These are phyloP conservation scores for Yamadazyma sp. DNA, from an alignment of 1,139 yeast genomes.

Conservation along the genomic window DNA sequence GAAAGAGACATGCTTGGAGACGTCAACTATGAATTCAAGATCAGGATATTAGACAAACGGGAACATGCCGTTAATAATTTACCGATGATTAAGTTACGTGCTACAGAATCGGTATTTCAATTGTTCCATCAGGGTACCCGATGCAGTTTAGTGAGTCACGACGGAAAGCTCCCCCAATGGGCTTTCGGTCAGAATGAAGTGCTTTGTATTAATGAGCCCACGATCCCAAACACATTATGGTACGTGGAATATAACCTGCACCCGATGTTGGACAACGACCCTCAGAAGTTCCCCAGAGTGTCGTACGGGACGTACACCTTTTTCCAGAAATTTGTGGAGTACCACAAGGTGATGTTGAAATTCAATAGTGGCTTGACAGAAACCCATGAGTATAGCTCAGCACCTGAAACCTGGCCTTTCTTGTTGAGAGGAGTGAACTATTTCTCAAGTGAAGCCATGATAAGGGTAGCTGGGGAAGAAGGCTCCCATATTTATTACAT, in stretches of 20 bases:
- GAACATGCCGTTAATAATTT: constrained; percentile 28
- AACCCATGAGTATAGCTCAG: constrained; percentile 29
- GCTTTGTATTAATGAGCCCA: constrained; percentile 67
- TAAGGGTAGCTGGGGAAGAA: constrained; percentile 20
- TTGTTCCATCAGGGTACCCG: constrained; percentile 57
- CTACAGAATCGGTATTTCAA: constrained; percentile 58
- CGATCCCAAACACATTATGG: constrained; percentile 60
- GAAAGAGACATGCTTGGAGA: constrained; percentile 49
- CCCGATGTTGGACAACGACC: constrained; percentile 39
- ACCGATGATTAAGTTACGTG: constrained; percentile 43
- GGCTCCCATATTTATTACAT: constrained; percentile 35
- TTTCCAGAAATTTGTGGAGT: constrained; percentile 31
- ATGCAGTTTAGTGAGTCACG: constrained; percentile 66
- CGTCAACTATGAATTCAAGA: constrained; percentile 52
- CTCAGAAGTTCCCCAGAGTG: constrained; percentile 27
- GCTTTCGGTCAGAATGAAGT: constrained; percentile 74
- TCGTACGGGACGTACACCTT: constrained; percentile 25
- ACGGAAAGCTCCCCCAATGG: constrained; percentile 64
- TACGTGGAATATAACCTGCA: constrained; percentile 62
- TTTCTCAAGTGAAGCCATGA: constrained; percentile 22
- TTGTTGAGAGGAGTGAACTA: constrained; percentile 33
- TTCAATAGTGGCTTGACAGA: constrained; percentile 26
- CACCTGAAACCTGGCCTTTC: constrained; percentile 44
- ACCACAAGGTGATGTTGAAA: constrained; percentile 36
- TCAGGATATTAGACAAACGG: constrained; percentile 34